Evolutionary conservation across 129 eudicot genomes (phyloP).

Genomic region (Scalesia atractyloides): DNA sequence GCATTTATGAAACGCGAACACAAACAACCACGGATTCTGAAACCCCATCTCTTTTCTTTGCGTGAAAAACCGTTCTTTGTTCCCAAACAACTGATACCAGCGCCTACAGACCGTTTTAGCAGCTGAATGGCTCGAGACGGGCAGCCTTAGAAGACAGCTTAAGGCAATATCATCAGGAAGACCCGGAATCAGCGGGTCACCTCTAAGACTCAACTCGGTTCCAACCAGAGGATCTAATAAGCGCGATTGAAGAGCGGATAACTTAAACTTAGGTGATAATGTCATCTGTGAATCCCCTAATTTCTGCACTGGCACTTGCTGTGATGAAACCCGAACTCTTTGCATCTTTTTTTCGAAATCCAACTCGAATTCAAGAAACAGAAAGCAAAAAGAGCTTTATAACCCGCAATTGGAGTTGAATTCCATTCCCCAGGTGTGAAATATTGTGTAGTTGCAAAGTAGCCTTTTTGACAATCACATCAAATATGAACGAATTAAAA

Average conservation of each 20-base stretch:
- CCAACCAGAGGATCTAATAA: slow-evolving; percentile 49
- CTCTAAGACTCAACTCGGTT: slow-evolving; percentile 37
- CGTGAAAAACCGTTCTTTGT: slow-evolving; percentile 64
- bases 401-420: too few relatives aligned
- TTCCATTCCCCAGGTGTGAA: too few relatives aligned
- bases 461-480: slow-evolving; percentile 26
- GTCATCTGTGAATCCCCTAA: slow-evolving; percentile 84
- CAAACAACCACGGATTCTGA: slow-evolving; percentile 85
- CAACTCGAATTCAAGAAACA: background rate
- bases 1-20: slow-evolving; percentile 71
- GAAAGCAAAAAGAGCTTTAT: slow-evolving; percentile 10
- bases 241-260: slow-evolving; percentile 42
- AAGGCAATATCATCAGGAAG: slow-evolving; percentile 91
- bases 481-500: slow-evolving; percentile 18
- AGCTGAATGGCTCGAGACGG: slow-evolving; percentile 60
- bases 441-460: too few relatives aligned
- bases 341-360: slow-evolving; percentile 51
- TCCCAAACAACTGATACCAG: slow-evolving; percentile 71
- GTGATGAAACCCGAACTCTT: slow-evolving; percentile 82
- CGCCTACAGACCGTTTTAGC: slow-evolving; percentile 63
- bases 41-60: slow-evolving; percentile 77
- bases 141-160: slow-evolving; percentile 72
- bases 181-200: slow-evolving; percentile 76
- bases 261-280: slow-evolving; percentile 77
- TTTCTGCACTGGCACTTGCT: slow-evolving; percentile 78